Evolutionary conservation across 2,329 filamentous ascomycete species (phyloP), one percentile per base, ranked within the genome.

Genomic region (Hymenoscyphus fraxineus): DNA sequence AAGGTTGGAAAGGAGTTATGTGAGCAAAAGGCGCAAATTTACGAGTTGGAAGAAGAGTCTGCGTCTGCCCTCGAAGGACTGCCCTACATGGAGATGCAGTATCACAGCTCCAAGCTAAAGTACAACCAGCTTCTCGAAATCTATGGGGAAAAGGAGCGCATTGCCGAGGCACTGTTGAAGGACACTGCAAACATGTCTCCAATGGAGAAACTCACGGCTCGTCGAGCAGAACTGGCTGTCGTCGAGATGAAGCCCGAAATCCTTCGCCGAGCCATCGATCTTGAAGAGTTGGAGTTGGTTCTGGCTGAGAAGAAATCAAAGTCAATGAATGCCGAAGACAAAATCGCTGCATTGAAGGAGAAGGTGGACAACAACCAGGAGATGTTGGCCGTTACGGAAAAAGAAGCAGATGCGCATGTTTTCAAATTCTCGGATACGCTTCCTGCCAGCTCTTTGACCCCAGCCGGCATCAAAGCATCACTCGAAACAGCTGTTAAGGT

Each of bases 161-260:
- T 15, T 35, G 60, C 47, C 1, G 12, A 27, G 13, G 15, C 32
- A 15, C 35, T 61, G 3, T 2, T 31, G 5, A 15, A n/a, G 27
- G 47, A 40, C 10, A 35, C 60, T 6, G 27, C 35, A 6, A 5
- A 19, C 31, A 19, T 56, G 5, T 40, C 35, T 4, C 15, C 60
- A n/a, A 32, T 19, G 32, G 60, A 61, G 22, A 56, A 38, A 10
- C 38, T 61, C 10, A 61, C 39, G 22, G 60, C 31, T 31, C 63
- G 63, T 16, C 62, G 54, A 19, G 60, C 60, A 10, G 60, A 65
- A 55, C 47, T 63, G 3, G 61, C 62, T 15, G 61, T 60, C n/a
- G 56, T 54, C 6, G 58, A 65, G 51, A 39, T 60, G 38, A 59
- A 62, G 58, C 40, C 64, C 2, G 54, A 35, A 7, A 41, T 61